Base-by-base conservation (phyloP, 2,329 filamentous ascomycete genomes). In the Fusarium subtropicale region DNA sequence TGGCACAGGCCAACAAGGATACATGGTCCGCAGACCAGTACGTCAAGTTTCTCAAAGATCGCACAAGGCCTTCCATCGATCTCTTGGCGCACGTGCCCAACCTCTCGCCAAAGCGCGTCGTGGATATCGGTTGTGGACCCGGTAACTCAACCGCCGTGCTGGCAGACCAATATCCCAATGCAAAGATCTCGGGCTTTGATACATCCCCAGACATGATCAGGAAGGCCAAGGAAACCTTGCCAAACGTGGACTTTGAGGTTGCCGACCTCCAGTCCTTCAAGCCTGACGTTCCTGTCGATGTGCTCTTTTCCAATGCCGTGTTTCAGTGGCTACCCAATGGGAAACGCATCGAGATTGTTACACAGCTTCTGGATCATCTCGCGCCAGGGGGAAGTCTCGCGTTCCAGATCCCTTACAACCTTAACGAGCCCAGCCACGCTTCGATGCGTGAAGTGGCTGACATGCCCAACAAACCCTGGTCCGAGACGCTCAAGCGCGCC, bases 51-150 rank as follows among this genome's bases (percentile, higher is more conserved):
- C 75, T 78, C 66, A 76, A 79, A 52, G 83, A 88, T 54, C 82
- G 87, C 60, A 88, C 85, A 0, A 82, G 83, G 4, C 81, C 87
- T 9, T 81, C 84, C 0, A 78, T 81, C 42, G 87, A 90, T 64
- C 82, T 89, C 1, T 76, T 89, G 11, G 66, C 82, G 8, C 84
- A 82, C 33, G 74, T 88, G 4, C 78, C 79, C 1, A 77, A 84
- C 2, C 68, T 77, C 16, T 56, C 72, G 0, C 77, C 85, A n/a
- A 71, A 77, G 12, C 77, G 74, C 30, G 82, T 89, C 68, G 78
- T 87, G 69, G 87, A 90, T 62, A 79, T 90, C 2, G 87, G 87
- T 68, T 90, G 87, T 74, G 87, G 87, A 0, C 87, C 87, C 0
- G 87, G 84, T 7, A 89, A 88, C 77, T 87, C 84, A 4, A 89